phyloP scores from a whole-genome alignment of 306 rosid species.

The Vicia sativa region DNA sequence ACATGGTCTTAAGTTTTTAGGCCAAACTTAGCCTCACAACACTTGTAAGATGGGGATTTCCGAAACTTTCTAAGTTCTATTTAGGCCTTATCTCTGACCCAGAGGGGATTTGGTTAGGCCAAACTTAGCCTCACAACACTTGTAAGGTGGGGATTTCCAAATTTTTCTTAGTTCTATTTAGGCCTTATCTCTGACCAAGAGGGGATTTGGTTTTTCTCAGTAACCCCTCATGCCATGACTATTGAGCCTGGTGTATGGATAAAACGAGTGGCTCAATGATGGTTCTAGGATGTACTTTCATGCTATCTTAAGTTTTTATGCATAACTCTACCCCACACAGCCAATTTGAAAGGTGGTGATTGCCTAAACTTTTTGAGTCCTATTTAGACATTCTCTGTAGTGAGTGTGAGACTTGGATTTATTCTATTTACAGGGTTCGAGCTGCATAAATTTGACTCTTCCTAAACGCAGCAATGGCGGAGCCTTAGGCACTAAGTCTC shows the following conservation, averaged over 20 bases:
- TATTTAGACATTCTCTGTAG: neutral
- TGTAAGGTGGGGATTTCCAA: neutral
- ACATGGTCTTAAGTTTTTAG: neutral
- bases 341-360: neutral
- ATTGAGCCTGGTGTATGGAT: neutral
- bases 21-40: neutral
- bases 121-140: neutral
- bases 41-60: neutral
- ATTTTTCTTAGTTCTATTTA: neutral
- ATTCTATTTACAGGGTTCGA: neutral
- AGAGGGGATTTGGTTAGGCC: neutral
- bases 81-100: neutral
- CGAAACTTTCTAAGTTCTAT: neutral
- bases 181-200: neutral
- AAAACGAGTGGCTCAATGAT: neutral
- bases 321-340: neutral
- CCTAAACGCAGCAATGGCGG: constrained; percentile 7
- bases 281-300: neutral
- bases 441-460: constrained; percentile 22
- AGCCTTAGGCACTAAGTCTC: constrained; percentile 22
- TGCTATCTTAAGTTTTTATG: neutral
- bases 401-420: neutral
- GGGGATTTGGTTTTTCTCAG: neutral
- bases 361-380: neutral
- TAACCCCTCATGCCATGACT: constrained; percentile 1